Conservation (phyloP, 257 asterid species). For the Striga asiatica region DNA sequence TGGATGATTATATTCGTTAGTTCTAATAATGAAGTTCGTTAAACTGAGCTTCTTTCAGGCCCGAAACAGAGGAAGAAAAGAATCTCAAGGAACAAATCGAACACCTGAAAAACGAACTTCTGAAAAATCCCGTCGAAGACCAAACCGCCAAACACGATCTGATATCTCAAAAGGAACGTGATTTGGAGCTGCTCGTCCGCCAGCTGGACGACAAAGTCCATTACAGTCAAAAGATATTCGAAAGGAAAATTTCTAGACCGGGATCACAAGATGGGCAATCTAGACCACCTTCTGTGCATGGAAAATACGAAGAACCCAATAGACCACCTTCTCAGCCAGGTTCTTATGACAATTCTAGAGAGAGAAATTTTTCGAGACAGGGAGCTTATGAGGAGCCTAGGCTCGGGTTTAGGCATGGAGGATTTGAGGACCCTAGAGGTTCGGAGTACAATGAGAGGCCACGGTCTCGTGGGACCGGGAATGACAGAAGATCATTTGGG, state of each 20-base stretch:
- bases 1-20: neutral
- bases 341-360: conserved; percentile 34
- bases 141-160: conserved; percentile 30
- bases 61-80: conserved; percentile 82
- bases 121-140: conserved; percentile 38
- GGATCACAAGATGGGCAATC: conserved; percentile 38
- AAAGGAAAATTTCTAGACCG: conserved; percentile 73
- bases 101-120: conserved; percentile 42
- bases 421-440: conserved; percentile 25
- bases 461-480: conserved; percentile 65
- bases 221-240: conserved; percentile 52
- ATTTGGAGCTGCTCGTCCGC: conserved; percentile 48
- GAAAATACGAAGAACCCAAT: conserved; percentile 34
- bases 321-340: conserved; percentile 28
- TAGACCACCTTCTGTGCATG: conserved; percentile 38
- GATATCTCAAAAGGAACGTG: conserved; percentile 49
- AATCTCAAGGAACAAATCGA: conserved; percentile 68
- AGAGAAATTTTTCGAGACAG: conserved; percentile 47
- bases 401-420: conserved; percentile 31
- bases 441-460: conserved; percentile 67
- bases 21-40: conserved; percentile 19
- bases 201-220: conserved; percentile 82
- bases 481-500: conserved; percentile 62
- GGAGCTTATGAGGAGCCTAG: conserved; percentile 56
- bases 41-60: conserved; percentile 37